Conservation (phyloP, 2,329 filamentous ascomycete genomes). For the Polychaeton citri region DNA sequence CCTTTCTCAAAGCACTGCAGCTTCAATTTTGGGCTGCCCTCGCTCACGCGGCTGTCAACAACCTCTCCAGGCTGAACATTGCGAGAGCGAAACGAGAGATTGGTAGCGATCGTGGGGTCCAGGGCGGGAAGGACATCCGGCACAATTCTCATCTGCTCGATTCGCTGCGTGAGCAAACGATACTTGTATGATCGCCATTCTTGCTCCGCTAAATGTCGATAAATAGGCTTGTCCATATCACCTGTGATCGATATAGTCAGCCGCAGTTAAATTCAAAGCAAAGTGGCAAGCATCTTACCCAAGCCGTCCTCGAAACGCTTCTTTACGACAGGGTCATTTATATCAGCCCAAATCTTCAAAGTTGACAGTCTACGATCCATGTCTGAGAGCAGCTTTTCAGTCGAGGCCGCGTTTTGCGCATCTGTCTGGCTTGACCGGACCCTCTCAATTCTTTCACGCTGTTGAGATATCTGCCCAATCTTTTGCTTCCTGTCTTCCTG, state of each 20-base stretch:
- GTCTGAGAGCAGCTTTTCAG: constrained; percentile 49
- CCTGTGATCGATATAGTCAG: constrained; percentile 37
- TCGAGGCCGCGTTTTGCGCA: not conserved
- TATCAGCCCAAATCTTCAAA: constrained; percentile 80
- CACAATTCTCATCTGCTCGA: constrained; percentile 72
- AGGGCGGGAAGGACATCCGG: constrained; percentile 78
- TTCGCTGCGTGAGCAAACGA: constrained; percentile 68
- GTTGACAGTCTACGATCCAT: constrained; percentile 61
- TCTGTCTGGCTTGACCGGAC: constrained; percentile 37
- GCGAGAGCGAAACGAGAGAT: constrained; percentile 58
- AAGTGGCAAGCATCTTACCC: constrained; percentile 41
- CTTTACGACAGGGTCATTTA: constrained; percentile 91
- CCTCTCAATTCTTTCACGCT: constrained; percentile 54
- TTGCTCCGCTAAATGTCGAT: constrained; percentile 72
- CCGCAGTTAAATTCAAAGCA: not conserved
- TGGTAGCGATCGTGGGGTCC: constrained; percentile 65
- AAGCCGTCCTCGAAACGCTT: constrained; percentile 83
- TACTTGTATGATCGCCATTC: constrained; percentile 82
- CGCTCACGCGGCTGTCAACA: constrained; percentile 60
- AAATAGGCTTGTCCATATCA: constrained; percentile 93
- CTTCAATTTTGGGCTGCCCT: constrained; percentile 58
- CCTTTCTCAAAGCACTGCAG: constrained; percentile 78
- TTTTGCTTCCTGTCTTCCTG: constrained; percentile 71
- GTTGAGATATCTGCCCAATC: constrained; percentile 54
- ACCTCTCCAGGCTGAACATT: constrained; percentile 64